Base-by-base conservation (phyloP, 495 filamentous ascomycete genomes). In the Bacidia gigantensis region DNA sequence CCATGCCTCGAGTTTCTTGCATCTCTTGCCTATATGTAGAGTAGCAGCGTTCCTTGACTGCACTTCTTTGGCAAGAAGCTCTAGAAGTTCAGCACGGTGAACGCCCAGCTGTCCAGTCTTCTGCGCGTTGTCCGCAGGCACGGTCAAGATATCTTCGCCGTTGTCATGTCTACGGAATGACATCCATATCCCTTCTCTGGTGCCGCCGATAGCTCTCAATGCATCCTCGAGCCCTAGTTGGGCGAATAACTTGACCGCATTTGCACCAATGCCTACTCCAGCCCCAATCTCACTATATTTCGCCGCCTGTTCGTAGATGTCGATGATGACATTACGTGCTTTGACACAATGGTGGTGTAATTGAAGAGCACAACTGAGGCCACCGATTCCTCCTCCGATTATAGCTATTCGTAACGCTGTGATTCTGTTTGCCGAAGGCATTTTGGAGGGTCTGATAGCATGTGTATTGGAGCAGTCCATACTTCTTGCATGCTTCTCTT, bases 161-260 rank as follows among this genome's bases (percentile, higher is more conserved):
- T 59, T 62, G 39, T 67, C 65, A 24, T 46, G 67, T 26, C 65
- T 58, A 3, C 68, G 63, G 56, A 69, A 59, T 51, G 65, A 54
- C 47, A 64, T 46, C 59, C 65, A 60, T 40, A 66, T 49, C 52
- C 62, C 51, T 43, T 60, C 56, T 29, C 65, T 43, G 35, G 64
- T 54, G n/a, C 63, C 60, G 11, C 65, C 62, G 22, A 67, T 69
- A 14, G 59, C 62, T 24, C 44, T 46, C 23, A 53, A 21, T 21
- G 40, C 21, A 38, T 53, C 43, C 14, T 41, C 51, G 14, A 69
- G 51, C 1, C 65, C 53, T 1, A 59, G 56, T 10, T 54, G 46
- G 25, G 54, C 57, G 11, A 64, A 46, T 2, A 74, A 59, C 49
- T 46, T 69, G 42, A 75, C 71, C 3, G 72, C 74, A 64, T 85